These are phyloP conservation scores for Opeltia flavorubescens DNA, from an alignment of 495 filamentous ascomycete species.

Conservation along the genomic window DNA sequence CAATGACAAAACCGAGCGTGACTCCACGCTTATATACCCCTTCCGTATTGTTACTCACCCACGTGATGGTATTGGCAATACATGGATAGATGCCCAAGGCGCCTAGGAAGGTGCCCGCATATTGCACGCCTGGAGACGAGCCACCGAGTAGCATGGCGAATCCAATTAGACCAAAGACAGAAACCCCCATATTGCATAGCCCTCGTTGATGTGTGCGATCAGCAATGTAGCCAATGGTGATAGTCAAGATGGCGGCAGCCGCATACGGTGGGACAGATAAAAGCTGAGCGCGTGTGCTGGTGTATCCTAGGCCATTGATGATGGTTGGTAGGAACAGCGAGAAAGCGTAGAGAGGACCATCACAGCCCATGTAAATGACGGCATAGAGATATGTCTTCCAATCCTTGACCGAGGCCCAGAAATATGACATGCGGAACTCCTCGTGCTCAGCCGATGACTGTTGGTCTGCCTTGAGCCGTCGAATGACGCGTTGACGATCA, in stretches of 20 bases:
- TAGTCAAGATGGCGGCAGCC: slow-evolving; percentile 63
- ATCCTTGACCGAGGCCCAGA: slow-evolving; percentile 64
- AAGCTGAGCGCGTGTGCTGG: slow-evolving; percentile 56
- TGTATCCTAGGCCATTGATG: slow-evolving; percentile 56
- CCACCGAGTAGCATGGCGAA: slow-evolving; percentile 64
- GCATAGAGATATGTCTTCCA: slow-evolving; percentile 79
- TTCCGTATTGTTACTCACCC: slow-evolving; percentile 81
- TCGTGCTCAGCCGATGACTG: slow-evolving; percentile 72
- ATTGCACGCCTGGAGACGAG: slow-evolving; percentile 48
- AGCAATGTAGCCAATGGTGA: slow-evolving; percentile 61
- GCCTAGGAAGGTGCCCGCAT: slow-evolving; percentile 73
- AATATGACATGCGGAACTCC: slow-evolving; percentile 58
- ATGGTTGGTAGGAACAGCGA: slow-evolving; percentile 83
- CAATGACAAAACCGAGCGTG: slow-evolving; percentile 73
- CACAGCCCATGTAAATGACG: slow-evolving; percentile 64
- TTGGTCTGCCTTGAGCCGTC: slow-evolving; percentile 57
- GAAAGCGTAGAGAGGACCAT: slow-evolving; percentile 71
- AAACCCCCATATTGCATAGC: slow-evolving; percentile 63
- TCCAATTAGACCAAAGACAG: slow-evolving; percentile 58
- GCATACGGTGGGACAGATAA: slow-evolving; percentile 82
- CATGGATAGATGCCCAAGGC: slow-evolving; percentile 86
- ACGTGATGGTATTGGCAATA: slow-evolving; percentile 83
- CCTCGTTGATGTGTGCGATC: slow-evolving; percentile 69
- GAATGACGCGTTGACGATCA: slow-evolving; percentile 61
- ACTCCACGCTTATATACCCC: slow-evolving; percentile 88